These are phyloP conservation scores for Trypanosoma congolense DNA, from an alignment of 208 protist genomes.

Conservation along the genomic window DNA sequence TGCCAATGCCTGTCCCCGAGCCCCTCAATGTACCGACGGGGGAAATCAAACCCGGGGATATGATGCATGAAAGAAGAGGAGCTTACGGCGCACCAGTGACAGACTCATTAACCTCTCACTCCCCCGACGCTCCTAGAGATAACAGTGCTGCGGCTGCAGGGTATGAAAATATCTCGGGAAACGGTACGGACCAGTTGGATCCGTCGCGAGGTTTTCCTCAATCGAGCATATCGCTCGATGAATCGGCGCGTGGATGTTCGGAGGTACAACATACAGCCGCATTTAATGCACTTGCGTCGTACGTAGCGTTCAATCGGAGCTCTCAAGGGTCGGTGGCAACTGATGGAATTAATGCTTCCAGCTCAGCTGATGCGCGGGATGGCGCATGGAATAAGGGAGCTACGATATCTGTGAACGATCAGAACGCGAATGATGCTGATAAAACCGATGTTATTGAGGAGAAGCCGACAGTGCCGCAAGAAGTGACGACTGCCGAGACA, in stretches of 20 bases:
- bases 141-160: too few relatives aligned
- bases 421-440: too few relatives aligned
- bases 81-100: too few relatives aligned
- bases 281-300: constrained; percentile 6
- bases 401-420: too few relatives aligned
- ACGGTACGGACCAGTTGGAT: too few relatives aligned
- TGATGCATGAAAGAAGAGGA: too few relatives aligned
- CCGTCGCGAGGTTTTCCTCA: neutral
- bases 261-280: neutral
- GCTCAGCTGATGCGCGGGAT: neutral
- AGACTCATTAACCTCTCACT: too few relatives aligned
- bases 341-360: neutral
- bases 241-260: neutral
- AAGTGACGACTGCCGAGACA: neutral
- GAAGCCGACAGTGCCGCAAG: neutral
- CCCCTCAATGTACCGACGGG: too few relatives aligned
- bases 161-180: too few relatives aligned
- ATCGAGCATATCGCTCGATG: constrained; percentile 1
- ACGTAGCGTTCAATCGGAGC: constrained; percentile 15
- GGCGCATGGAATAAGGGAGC: too few relatives aligned
- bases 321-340: neutral
- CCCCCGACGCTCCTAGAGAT: too few relatives aligned
- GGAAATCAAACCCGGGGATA: too few relatives aligned
- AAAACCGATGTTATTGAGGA: neutral
- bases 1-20: neutral